Percentiles rank a stretch among this genome's conserved stretches.
These are phyloP conservation scores for Ilyonectria mors-panacis DNA, from an alignment of 2,329 filamentous ascomycete genomes.

Conservation along the genomic window DNA sequence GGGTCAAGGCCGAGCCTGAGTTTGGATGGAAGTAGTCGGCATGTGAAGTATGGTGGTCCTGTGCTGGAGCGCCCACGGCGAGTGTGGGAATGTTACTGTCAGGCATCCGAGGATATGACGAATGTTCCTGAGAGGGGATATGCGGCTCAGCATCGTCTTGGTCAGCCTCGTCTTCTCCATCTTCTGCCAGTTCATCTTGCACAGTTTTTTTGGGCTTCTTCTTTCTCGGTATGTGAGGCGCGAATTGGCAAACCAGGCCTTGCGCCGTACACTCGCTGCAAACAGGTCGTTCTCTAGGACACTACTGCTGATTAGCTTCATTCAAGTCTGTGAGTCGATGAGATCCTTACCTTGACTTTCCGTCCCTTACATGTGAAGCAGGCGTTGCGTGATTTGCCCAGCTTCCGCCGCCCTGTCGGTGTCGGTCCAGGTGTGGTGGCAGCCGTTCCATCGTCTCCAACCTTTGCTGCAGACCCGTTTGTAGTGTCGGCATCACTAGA, in stretches of 20 bases:
- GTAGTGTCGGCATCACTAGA: constrained; percentile 33
- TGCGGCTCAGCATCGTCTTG: constrained; percentile 6
- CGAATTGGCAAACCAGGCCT: constrained; percentile 57
- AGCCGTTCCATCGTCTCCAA: constrained; percentile 9
- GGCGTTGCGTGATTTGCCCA: constrained; percentile 51
- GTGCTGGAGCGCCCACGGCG: constrained; percentile 38
- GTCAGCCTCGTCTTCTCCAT: constrained; percentile 30
- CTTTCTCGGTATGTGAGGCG: constrained; percentile 50
- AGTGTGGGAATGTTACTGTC: constrained; percentile 48
- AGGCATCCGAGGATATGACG: constrained; percentile 49
- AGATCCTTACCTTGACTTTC: constrained; percentile 56
- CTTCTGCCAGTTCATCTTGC: constrained; percentile 33
- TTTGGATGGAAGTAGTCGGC: constrained; percentile 49
- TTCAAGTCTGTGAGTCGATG: not conserved
- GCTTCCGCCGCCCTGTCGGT: constrained; percentile 36
- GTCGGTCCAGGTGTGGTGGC: constrained; percentile 16
- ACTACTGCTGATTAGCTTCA: constrained; percentile 48
- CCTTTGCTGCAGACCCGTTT: constrained; percentile 20
- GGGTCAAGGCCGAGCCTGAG: constrained; percentile 45
- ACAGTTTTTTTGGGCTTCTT: constrained; percentile 39
- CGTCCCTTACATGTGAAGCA: constrained; percentile 56
- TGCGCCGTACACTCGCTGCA: constrained; percentile 56
- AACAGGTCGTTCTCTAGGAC: constrained; percentile 57
- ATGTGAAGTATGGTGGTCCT: constrained; percentile 37
- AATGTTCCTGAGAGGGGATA: constrained; percentile 31